Evolutionary conservation across 257 asterid species (phyloP).

Genomic region (Solanum ahanhuiri): DNA sequence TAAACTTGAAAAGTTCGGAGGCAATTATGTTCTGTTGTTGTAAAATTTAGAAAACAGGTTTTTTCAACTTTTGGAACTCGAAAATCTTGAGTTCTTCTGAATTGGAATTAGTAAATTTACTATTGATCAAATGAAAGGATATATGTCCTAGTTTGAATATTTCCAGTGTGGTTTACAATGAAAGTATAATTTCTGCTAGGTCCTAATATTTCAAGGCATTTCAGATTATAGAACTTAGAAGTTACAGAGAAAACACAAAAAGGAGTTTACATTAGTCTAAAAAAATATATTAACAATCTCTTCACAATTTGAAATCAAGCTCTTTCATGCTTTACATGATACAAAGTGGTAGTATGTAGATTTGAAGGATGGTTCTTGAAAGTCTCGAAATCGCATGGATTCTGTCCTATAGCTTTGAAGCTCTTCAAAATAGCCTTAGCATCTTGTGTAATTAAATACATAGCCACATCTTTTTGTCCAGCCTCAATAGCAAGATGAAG

Average conservation of each 20-base stretch:
- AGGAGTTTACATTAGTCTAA: neutral
- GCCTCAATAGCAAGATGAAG: conserved; percentile 56
- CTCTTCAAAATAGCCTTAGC: conserved; percentile 55
- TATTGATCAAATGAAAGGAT: neutral
- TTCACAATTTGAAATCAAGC: conserved; percentile 36
- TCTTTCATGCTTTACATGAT: conserved; percentile 27
- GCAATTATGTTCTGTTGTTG: neutral
- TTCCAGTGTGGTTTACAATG: too few species aligned
- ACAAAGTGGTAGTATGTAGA: neutral
- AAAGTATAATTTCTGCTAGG: neutral
- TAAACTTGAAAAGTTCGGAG: neutral
- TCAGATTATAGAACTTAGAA: neutral
- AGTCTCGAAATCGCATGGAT: conserved; percentile 19
- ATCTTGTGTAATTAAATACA: conserved; percentile 49
- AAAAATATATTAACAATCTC: neutral
- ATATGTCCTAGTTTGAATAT: neutral
- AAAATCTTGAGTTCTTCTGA: neutral
- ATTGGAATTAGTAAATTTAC: neutral
- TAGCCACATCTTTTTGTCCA: conserved; percentile 45
- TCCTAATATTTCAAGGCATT: neutral
- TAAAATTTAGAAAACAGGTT: neutral
- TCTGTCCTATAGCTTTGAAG: conserved; percentile 14
- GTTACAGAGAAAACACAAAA: neutral
- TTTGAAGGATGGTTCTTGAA: conserved; percentile 22
- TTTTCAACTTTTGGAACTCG: neutral